phyloP scores from a whole-genome alignment of 169 alveolate genomes.

The Plasmodium vinckei region DNA sequence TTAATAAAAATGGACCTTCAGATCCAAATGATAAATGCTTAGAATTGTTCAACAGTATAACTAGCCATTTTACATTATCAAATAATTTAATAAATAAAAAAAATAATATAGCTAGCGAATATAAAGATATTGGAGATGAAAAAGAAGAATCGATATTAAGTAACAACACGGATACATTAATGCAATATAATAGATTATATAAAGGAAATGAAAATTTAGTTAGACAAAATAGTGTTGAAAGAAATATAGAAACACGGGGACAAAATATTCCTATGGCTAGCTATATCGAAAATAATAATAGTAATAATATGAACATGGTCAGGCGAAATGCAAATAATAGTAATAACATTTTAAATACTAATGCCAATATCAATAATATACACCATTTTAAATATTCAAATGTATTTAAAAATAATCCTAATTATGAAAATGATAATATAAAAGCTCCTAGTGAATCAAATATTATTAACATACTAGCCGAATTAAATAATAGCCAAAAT shows the following conservation, averaged over 20 bases:
- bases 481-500: constrained; percentile 8
- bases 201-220: background rate
- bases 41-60: constrained; percentile 4
- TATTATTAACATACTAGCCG: constrained; percentile 15
- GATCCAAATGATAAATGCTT: background rate
- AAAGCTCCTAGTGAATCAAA: constrained; percentile 57
- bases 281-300: background rate
- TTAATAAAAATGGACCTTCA: too few species aligned
- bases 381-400: constrained; percentile 13
- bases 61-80: constrained; percentile 6
- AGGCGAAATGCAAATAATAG: background rate
- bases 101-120: constrained; percentile 2
- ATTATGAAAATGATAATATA: background rate
- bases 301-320: background rate
- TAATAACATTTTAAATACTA: background rate
- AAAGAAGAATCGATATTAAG: constrained; percentile 9
- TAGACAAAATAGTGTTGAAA: too few species aligned
- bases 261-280: background rate
- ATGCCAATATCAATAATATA: background rate
- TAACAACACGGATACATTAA: constrained; percentile 5
- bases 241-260: background rate
- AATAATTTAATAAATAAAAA: constrained; percentile 16
- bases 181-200: background rate
- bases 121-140: constrained; percentile 10
- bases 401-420: constrained; percentile 7